Percentiles rank a stretch among this genome's conserved stretches.
Evolutionary conservation across 306 rosid genomes (phyloP).

Genomic region (Fagus crenata): DNA sequence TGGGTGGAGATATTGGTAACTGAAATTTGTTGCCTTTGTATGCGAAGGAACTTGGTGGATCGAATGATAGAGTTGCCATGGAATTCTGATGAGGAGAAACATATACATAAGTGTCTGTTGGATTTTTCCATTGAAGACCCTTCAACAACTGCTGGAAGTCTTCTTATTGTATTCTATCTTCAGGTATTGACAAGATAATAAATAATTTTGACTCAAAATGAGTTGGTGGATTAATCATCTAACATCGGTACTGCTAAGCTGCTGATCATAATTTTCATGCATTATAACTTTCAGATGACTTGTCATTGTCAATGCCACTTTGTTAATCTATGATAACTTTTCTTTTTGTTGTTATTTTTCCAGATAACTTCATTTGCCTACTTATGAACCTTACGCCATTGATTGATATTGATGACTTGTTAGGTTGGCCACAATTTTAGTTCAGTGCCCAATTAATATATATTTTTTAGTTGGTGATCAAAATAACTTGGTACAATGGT

Average conservation of each 20-base stretch:
- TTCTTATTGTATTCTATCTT: conserved; percentile 86
- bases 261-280: conserved; percentile 11
- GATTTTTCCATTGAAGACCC: conserved; percentile 75
- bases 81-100: conserved; percentile 89
- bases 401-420: too few relatives aligned
- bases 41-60: conserved; percentile 87
- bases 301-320: neutral
- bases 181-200: conserved; percentile 57
- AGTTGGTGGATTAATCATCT: conserved; percentile 16
- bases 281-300: neutral
- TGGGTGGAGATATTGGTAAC: conserved; percentile 88
- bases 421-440: too few relatives aligned
- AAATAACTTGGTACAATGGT: too few relatives aligned
- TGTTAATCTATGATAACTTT: neutral
- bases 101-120: conserved; percentile 76
- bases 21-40: conserved; percentile 90
- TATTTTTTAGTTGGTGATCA: too few relatives aligned
- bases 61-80: conserved; percentile 92
- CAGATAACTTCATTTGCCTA: neutral
- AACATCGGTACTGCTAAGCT: conserved; percentile 24
- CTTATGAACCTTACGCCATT: too few relatives aligned
- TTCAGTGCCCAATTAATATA: too few relatives aligned
- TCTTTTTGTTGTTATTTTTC: too few relatives aligned
- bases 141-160: conserved; percentile 70
- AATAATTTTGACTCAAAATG: conserved; percentile 1